phyloP scores from a whole-genome alignment of 208 protist genomes.

The Leishmania lainsoni region DNA sequence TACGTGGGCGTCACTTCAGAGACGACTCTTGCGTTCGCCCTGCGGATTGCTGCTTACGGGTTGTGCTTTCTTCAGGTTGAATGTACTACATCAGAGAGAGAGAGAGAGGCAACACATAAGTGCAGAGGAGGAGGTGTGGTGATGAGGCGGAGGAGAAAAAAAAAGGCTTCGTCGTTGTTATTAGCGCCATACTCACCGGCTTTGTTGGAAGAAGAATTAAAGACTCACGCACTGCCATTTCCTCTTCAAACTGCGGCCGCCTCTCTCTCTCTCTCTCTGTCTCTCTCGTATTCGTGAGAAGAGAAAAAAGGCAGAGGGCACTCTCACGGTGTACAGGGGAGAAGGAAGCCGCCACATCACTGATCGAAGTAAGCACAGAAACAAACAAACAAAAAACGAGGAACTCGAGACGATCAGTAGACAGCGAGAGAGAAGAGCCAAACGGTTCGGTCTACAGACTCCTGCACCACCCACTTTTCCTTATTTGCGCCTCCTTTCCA shows the following conservation, averaged over 20 bases:
- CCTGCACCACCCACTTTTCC: no score
- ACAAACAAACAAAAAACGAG: slow-evolving; percentile 4
- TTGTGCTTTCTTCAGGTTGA: not conserved
- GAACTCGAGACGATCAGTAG: not conserved
- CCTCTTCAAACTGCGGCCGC: not conserved
- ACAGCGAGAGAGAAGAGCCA: not conserved
- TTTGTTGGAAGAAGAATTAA: not conserved
- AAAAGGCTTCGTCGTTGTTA: not conserved
- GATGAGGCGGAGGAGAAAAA: not conserved
- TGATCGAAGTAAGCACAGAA: not conserved
- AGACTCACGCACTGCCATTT: not conserved
- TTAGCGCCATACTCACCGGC: not conserved
- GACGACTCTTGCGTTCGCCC: no score
- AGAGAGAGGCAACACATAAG: not conserved
- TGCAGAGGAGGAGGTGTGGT: not conserved
- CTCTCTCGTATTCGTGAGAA: not conserved
- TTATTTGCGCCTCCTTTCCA: no score
- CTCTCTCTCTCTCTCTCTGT: not conserved
- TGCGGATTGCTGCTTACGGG: no score
- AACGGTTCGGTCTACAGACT: not conserved
- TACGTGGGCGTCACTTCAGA: no score
- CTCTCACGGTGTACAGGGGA: no score
- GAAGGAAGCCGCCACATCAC: not conserved
- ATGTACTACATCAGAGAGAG: not conserved
- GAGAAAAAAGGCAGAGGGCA: not conserved